Evolutionary conservation across 805 yeast genomes (phyloP), one percentile per base, ranked within the genome.

Genomic region (Starmerella stigmatis): DNA sequence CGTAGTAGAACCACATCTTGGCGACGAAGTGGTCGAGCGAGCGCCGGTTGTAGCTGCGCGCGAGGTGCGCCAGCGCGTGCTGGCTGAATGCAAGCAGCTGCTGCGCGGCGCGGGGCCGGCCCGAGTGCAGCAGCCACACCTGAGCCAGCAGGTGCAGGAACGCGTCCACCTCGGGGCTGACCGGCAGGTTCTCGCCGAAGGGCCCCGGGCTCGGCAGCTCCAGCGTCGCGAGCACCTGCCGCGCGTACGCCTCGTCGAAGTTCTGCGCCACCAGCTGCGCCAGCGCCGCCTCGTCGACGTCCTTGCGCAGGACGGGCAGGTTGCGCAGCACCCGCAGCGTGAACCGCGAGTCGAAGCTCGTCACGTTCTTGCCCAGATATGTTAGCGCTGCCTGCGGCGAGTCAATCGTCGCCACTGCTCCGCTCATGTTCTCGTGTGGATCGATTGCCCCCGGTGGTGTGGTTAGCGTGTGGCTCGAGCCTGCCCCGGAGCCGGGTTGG

Each of bases 1-100:
- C 73, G 55, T 83, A 73, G 67, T 86, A 89, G 62, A 89, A 92
- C 97, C 97, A 92, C 49, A 83, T 72, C 63, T 88, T 89, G 13
- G 97, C 92, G 52, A 78, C 78, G 47, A 92, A 73, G 57, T 83
- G 77, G 64, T 92, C 97, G 53, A 89, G 68, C 4, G 94, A 75
- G 52, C 97, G 75, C 53, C 81, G 76, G 64, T 86, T 86, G 66
- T 81, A 81, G 12, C 70, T 63, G 47, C 74, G 72, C 6, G 32
- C 17, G 60, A 86, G 51, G 21, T 54, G 58, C 17, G 55, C 23
- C 62, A 63, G 47, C 54, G 71, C 43, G 22, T 40, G 28, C 29
- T 52, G 53, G 38, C 58, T 48, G 43, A 57, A 78, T 67, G 12
- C 66, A 60, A 45, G 81, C 67, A 34, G 76, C 69, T 42, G 67